Conservation (phyloP, 2,329 filamentous ascomycete species). For the Xylariaceae sp. region DNA sequence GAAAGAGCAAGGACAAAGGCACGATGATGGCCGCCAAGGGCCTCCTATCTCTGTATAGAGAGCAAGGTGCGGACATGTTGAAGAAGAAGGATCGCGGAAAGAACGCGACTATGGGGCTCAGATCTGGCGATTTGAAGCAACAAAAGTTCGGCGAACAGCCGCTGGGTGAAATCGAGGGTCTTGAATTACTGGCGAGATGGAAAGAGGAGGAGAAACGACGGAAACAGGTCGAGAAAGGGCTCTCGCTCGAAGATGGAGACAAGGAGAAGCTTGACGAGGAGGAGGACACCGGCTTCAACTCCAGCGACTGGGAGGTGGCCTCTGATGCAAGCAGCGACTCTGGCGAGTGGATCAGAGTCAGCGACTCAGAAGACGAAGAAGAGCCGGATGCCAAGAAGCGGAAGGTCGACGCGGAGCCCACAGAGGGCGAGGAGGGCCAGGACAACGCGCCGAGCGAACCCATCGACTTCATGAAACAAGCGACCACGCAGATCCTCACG, state of each 20-base stretch:
- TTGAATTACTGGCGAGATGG: slow-evolving; percentile 87
- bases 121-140: slow-evolving; percentile 65
- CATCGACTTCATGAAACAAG: slow-evolving; percentile 61
- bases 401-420: slow-evolving; percentile 37
- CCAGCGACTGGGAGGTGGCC: slow-evolving; percentile 53
- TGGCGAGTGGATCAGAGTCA: slow-evolving; percentile 90
- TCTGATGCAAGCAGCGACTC: slow-evolving; percentile 60
- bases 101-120: slow-evolving; percentile 76
- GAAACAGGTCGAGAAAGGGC: slow-evolving; percentile 61
- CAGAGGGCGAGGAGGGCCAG: slow-evolving; percentile 32
- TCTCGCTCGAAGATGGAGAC: slow-evolving; percentile 54
- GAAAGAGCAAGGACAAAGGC: slow-evolving; percentile 96
- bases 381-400: slow-evolving; percentile 59
- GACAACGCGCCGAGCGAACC: slow-evolving; percentile 34
- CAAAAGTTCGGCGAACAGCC: slow-evolving; percentile 77
- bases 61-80: slow-evolving; percentile 82
- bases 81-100: slow-evolving; percentile 88
- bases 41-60: slow-evolving; percentile 80
- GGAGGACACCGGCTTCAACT: slow-evolving; percentile 47
- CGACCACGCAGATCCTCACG: slow-evolving; percentile 90
- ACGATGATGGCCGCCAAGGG: slow-evolving; percentile 98
- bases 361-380: slow-evolving; percentile 74
- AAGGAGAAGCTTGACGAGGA: slow-evolving; percentile 56
- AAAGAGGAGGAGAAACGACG: slow-evolving; percentile 81
- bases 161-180: slow-evolving; percentile 75